These are phyloP conservation scores for Sphagnum contortum DNA, from an alignment of 225 moss, liverwort and hornwort genomes.

Conservation along the genomic window DNA sequence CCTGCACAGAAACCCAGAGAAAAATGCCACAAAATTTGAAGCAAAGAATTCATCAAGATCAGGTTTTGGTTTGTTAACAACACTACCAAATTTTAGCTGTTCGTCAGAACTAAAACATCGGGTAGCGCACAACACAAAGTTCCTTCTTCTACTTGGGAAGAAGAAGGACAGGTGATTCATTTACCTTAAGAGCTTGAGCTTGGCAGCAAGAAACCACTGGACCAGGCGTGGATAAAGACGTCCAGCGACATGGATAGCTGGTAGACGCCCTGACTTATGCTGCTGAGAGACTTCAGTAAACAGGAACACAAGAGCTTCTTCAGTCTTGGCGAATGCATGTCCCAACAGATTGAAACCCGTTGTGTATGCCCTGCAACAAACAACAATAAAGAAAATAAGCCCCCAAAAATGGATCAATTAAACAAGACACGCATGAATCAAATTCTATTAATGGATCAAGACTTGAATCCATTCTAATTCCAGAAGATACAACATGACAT, in stretches of 20 bases:
- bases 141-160: too few relatives aligned
- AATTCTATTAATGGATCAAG: background rate
- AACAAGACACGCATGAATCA: too few relatives aligned
- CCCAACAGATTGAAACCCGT: constrained; percentile 4
- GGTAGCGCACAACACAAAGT: too few relatives aligned
- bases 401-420: background rate
- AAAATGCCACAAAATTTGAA: too few relatives aligned
- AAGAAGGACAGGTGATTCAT: too few relatives aligned
- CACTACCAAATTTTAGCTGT: too few relatives aligned
- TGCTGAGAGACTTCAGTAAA: constrained; percentile 1
- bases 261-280: background rate
- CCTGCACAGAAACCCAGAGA: too few relatives aligned
- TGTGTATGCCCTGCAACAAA: constrained; percentile 5
- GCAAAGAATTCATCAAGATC: too few relatives aligned
- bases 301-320: constrained; percentile 19
- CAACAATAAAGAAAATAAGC: background rate
- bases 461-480: background rate
- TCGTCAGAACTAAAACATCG: too few relatives aligned
- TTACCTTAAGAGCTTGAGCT: constrained; percentile 21
- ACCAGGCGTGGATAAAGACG: constrained; percentile 23
- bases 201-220: constrained; percentile 21
- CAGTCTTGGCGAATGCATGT: constrained; percentile 10
- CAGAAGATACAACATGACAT: background rate
- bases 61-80: too few relatives aligned
- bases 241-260: constrained; percentile 11